phyloP scores from a whole-genome alignment of 2,329 filamentous ascomycete species.

The Fusarium robinianum region DNA sequence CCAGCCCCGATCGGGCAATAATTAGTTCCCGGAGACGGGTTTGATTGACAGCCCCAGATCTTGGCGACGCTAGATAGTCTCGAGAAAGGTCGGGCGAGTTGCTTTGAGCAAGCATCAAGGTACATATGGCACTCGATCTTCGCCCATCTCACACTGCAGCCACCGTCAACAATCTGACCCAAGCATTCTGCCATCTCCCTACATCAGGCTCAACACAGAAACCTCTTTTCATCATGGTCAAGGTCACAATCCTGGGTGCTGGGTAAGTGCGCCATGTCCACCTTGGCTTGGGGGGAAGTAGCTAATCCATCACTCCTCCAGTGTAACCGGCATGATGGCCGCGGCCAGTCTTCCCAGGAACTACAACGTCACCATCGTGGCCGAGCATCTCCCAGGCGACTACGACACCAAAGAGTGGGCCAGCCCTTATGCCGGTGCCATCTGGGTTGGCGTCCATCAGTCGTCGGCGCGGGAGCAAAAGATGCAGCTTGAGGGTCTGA shows the following conservation, averaged over 20 bases:
- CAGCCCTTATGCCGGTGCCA: slow-evolving; percentile 9
- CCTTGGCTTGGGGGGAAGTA: too few relatives aligned
- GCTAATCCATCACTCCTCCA: too few relatives aligned
- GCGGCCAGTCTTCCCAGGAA: slow-evolving; percentile 5
- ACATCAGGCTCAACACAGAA: neutral
- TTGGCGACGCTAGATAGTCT: neutral
- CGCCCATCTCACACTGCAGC: too few relatives aligned
- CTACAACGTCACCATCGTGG: slow-evolving; percentile 11
- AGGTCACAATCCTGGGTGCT: too few relatives aligned
- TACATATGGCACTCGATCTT: too few relatives aligned
- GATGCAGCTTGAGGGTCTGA: slow-evolving; percentile 35
- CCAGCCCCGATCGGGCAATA: neutral
- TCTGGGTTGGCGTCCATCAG: slow-evolving; percentile 7
- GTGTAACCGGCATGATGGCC: slow-evolving; percentile 11
- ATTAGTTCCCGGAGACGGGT: too few relatives aligned
- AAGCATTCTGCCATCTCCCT: neutral
- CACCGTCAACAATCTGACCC: too few relatives aligned
- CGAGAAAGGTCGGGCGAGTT: neutral
- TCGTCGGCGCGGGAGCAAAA: slow-evolving; percentile 8
- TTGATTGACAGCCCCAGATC: neutral
- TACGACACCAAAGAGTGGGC: neutral
- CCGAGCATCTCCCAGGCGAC: slow-evolving; percentile 8
- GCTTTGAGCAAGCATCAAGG: too few relatives aligned
- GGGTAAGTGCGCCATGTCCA: too few relatives aligned
- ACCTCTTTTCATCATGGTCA: neutral